Percentiles rank a stretch among this genome's conserved stretches.
phyloP scores from a whole-genome alignment of 129 eudicot genomes.

The Lactuca saligna region DNA sequence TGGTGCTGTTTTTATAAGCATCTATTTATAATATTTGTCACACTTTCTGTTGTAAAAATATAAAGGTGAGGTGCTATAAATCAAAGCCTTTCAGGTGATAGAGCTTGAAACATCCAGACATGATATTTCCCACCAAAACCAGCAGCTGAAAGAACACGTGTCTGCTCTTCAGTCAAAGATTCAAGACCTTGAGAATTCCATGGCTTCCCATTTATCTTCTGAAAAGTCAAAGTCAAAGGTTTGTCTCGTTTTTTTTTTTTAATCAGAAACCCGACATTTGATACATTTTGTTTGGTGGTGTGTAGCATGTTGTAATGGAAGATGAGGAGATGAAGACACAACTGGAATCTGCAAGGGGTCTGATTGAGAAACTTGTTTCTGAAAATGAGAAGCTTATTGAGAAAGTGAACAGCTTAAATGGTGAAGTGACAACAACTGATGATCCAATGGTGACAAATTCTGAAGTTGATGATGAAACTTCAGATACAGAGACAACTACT shows the following conservation, averaged over 20 bases:
- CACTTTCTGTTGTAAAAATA: background rate
- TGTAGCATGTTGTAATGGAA: constrained; percentile 36
- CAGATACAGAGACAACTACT: constrained; percentile 3
- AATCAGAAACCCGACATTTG: background rate
- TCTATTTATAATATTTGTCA: background rate
- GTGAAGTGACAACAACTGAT: constrained; percentile 38
- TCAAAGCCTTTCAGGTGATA: constrained; percentile 76
- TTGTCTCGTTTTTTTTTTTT: constrained; percentile 16
- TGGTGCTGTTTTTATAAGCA: background rate
- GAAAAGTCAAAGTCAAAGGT: constrained; percentile 33
- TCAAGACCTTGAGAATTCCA: constrained; percentile 46
- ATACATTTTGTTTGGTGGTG: constrained; percentile 10
- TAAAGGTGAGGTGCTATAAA: constrained; percentile 27
- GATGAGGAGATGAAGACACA: constrained; percentile 41
- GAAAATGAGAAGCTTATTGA: constrained; percentile 72
- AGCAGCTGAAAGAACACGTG: constrained; percentile 48
- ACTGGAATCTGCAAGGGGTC: constrained; percentile 52
- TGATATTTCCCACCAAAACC: constrained; percentile 53
- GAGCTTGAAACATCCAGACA: constrained; percentile 59
- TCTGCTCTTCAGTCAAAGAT: constrained; percentile 51
- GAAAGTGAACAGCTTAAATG: constrained; percentile 66
- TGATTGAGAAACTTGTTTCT: constrained; percentile 59
- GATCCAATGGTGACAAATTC: constrained; percentile 20
- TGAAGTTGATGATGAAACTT: constrained; percentile 22
- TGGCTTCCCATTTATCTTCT: constrained; percentile 37